Evolutionary conservation across 2,329 filamentous ascomycete species (phyloP), one percentile per base, ranked within the genome.

Genomic region (Cladosporium sp.): DNA sequence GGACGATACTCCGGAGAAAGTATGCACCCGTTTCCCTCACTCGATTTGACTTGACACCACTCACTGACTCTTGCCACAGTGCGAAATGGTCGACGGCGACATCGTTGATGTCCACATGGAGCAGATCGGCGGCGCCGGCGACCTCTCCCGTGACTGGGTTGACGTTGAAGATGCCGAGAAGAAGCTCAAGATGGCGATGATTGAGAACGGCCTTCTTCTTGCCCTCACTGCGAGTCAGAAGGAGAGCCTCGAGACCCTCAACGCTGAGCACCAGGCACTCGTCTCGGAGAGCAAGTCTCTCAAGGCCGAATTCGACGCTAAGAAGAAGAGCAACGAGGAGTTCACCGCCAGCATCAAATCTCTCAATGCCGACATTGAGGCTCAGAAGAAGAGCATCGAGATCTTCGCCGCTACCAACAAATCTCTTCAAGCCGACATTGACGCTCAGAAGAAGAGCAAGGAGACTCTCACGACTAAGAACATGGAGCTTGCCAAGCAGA

Each of bases 51-150:
- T 8, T 20, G 8, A 9, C 17, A 17, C 7, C 8, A 20, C 17
- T 37, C 39, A 19, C 35, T 52, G 35, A 32, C 48, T 59, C 25
- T 13, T n/a, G n/a, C 10, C 25, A 15, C 53, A 68, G 65, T 32
- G 61, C 9, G 61, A 58, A 1, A 56, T 68, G 59, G 62, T 62
- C 24, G 63, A 68, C 42, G 62, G 60, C 0, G 64, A 67, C 39
- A 48, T 55, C 8, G 48, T 69, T 36, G 66, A 67, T 19, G 62
- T 61, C 8, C 40, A 58, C 35, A 60, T 62, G 51, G 64, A 66
- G 60, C 61, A 65, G 60, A 45, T 64, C 28, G 64, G 64, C 42
- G 65, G 62, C 20, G 44, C 24, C 22, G 3, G 8, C 8, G 28
- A 32, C 28, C 9, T 32, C 28, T 32, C 28, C 4, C 8, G 9